phyloP scores from a whole-genome alignment of 495 filamentous ascomycete species.

The Pseudomonodictys pantanalensis region DNA sequence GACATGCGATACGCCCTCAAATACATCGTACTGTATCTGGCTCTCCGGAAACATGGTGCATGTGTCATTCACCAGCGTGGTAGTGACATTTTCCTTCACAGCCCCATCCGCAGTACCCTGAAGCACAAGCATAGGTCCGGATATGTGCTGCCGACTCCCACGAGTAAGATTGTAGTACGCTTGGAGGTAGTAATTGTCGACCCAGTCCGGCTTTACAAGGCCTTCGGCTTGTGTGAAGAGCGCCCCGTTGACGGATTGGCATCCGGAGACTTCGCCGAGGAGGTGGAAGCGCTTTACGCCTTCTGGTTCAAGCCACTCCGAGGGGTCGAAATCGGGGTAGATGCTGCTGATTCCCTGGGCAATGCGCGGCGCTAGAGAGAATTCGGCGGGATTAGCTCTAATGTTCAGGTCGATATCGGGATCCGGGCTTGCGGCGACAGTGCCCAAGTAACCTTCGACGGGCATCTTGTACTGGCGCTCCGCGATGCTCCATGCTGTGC shows the following conservation, averaged over 20 bases:
- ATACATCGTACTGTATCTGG: background rate
- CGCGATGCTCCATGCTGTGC: slow-evolving; percentile 47
- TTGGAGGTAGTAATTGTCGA: background rate
- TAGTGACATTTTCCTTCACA: slow-evolving; percentile 24
- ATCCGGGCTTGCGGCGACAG: slow-evolving; percentile 43
- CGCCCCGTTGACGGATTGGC: background rate
- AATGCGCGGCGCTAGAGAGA: background rate
- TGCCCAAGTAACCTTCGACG: slow-evolving; percentile 44
- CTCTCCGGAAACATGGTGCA: background rate
- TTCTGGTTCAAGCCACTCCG: background rate
- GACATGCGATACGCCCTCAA: slow-evolving; percentile 10
- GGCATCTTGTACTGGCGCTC: slow-evolving; percentile 40
- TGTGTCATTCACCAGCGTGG: background rate
- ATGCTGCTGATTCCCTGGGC: background rate
- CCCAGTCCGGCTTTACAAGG: background rate
- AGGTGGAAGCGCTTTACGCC: background rate
- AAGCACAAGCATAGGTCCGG: slow-evolving; percentile 48
- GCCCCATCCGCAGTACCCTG: slow-evolving; percentile 43
- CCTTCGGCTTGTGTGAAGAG: background rate
- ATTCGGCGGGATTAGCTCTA: background rate
- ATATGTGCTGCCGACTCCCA: slow-evolving; percentile 30
- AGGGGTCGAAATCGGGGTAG: background rate
- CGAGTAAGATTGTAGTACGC: background rate
- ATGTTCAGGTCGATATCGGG: slow-evolving; percentile 37
- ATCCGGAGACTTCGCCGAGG: background rate